phyloP scores from a whole-genome alignment of 352 stramenopile genomes.

The Lagenidium sp. region DNA sequence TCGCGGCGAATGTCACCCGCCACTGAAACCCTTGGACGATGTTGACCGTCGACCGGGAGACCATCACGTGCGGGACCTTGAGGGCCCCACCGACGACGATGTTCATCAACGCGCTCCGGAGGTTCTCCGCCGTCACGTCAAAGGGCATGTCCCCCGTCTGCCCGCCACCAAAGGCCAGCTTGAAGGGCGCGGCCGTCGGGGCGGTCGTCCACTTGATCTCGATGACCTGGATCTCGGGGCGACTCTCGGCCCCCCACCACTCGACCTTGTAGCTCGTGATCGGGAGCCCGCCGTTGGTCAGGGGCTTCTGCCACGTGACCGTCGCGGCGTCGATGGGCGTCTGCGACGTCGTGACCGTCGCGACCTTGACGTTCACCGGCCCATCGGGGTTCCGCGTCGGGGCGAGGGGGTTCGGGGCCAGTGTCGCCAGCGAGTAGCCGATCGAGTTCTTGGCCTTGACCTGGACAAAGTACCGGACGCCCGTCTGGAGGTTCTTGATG shows the following conservation, averaged over 20 bases:
- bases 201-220: constrained; percentile 70
- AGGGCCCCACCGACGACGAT: constrained; percentile 27
- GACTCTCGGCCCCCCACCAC: constrained; percentile 51
- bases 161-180: constrained; percentile 71
- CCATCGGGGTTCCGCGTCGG: constrained; percentile 37
- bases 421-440: constrained; percentile 50
- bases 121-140: constrained; percentile 66
- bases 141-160: constrained; percentile 58
- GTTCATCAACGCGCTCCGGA: constrained; percentile 86
- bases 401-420: constrained; percentile 44
- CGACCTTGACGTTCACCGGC: constrained; percentile 49
- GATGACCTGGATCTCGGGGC: constrained; percentile 76
- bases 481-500: constrained; percentile 53
- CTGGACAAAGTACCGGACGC: constrained; percentile 80
- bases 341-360: constrained; percentile 27
- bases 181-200: constrained; percentile 44
- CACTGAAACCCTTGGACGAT: constrained; percentile 50
- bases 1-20: constrained; percentile 24
- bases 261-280: constrained; percentile 80
- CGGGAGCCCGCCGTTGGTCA: constrained; percentile 39
- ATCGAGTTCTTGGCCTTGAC: constrained; percentile 69
- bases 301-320: constrained; percentile 64
- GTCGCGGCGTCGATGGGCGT: constrained; percentile 45
- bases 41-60: constrained; percentile 37
- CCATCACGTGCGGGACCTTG: constrained; percentile 25